Conservation (phyloP, 257 asterid genomes). For the Plantago elongata region DNA sequence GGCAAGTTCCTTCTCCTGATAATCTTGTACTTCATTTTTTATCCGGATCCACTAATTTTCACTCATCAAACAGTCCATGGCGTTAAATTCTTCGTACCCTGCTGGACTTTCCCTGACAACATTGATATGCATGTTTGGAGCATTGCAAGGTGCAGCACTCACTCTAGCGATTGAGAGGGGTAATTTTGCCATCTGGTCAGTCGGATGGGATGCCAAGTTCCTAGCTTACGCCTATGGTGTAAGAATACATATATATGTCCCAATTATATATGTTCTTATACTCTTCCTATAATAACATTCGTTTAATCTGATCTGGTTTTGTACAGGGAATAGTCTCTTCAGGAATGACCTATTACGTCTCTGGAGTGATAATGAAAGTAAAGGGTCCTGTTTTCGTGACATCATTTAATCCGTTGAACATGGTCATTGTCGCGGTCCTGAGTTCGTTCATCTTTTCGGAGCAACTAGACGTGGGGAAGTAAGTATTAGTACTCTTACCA, state of each 20-base stretch:
- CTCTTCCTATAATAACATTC: background rate
- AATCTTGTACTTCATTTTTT: background rate
- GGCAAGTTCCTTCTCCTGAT: constrained; percentile 24
- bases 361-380: constrained; percentile 45
- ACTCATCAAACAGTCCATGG: constrained; percentile 27
- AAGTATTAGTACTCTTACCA: background rate
- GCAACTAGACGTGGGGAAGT: constrained; percentile 50
- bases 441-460: constrained; percentile 48
- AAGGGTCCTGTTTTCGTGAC: constrained; percentile 62
- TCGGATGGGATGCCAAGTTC: constrained; percentile 48
- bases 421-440: constrained; percentile 47
- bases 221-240: constrained; percentile 54
- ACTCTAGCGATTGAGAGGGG: constrained; percentile 47
- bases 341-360: constrained; percentile 38
- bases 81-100: constrained; percentile 53
- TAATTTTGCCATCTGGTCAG: constrained; percentile 41
- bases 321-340: constrained; percentile 52
- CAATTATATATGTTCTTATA: background rate
- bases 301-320: background rate
- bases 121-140: constrained; percentile 48
- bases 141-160: constrained; percentile 38
- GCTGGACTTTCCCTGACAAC: constrained; percentile 58
- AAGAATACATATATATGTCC: constrained; percentile 8
- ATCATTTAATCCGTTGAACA: constrained; percentile 42
- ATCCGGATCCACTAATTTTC: too few species aligned